Evolutionary conservation across 75 land plant genomes (phyloP).

Genomic region (Selaginella tamariscina): DNA sequence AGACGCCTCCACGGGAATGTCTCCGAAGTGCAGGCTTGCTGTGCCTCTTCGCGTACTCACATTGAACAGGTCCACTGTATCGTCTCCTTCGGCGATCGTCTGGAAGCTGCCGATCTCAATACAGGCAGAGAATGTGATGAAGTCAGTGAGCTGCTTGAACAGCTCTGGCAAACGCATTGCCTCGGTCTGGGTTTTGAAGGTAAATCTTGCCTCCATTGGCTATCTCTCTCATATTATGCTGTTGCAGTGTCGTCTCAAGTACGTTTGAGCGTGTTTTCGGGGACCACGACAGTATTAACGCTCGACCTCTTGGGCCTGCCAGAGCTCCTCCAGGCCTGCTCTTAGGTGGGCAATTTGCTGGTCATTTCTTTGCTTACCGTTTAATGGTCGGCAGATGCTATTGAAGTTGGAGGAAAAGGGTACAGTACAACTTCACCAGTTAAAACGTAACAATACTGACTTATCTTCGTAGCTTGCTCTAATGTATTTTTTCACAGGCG

Average conservation of each 20-base stretch:
- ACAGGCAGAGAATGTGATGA: background rate
- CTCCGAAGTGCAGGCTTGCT: background rate
- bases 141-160: too few relatives aligned
- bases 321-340: conserved; percentile 1
- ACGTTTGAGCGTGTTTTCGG: background rate
- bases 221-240: background rate
- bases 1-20: background rate
- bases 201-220: background rate
- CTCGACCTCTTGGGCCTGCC: background rate
- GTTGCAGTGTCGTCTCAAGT: background rate
- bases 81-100: conserved; percentile 2
- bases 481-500: background rate
- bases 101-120: background rate
- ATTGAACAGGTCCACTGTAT: background rate
- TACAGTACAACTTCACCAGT: background rate
- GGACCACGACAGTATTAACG: background rate
- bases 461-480: conserved; percentile 2
- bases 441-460: background rate
- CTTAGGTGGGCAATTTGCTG: background rate
- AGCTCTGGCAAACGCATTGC: too few relatives aligned
- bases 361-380: conserved; percentile 1
- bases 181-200: conserved; percentile 1
- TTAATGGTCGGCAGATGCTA: background rate
- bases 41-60: background rate
- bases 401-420: background rate